Percentiles rank a stretch among this genome's conserved stretches.
phyloP scores from a whole-genome alignment of 441 rosid genomes.

The Euphorbia celastroides region DNA sequence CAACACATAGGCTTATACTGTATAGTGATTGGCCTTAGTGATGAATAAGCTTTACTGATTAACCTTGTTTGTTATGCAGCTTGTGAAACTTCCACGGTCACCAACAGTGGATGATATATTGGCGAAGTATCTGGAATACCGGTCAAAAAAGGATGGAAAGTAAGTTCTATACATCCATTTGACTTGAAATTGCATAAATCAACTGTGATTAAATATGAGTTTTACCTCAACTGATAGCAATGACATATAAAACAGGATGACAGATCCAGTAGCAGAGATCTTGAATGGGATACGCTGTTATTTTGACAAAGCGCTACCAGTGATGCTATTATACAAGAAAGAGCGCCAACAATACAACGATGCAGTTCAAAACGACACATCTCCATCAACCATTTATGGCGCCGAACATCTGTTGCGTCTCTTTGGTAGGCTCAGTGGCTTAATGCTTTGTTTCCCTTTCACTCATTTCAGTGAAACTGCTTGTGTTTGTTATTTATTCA shows the following conservation, averaged over 20 bases:
- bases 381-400: slow-evolving; percentile 93
- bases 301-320: slow-evolving; percentile 88
- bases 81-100: slow-evolving; percentile 87
- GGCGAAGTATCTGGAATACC: slow-evolving; percentile 75
- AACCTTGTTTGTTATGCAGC: slow-evolving; percentile 41
- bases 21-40: background rate
- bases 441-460: too few relatives aligned
- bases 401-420: slow-evolving; percentile 97
- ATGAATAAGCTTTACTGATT: background rate
- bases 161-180: slow-evolving; percentile 30
- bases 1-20: too few relatives aligned
- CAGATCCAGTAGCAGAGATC: slow-evolving; percentile 78
- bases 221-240: slow-evolving; percentile 13
- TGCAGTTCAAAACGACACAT: slow-evolving; percentile 43
- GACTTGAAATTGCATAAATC: slow-evolving; percentile 12
- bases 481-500: background rate
- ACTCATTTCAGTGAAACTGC: too few relatives aligned
- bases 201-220: background rate
- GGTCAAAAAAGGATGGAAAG: slow-evolving; percentile 86
- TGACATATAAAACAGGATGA: slow-evolving; percentile 45
- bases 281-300: slow-evolving; percentile 84
- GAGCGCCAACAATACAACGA: slow-evolving; percentile 84
- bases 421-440: slow-evolving; percentile 62
- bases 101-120: slow-evolving; percentile 87
- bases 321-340: slow-evolving; percentile 73